phyloP scores from a whole-genome alignment of 2,329 filamentous ascomycete genomes.

The Colletotrichum navitas region DNA sequence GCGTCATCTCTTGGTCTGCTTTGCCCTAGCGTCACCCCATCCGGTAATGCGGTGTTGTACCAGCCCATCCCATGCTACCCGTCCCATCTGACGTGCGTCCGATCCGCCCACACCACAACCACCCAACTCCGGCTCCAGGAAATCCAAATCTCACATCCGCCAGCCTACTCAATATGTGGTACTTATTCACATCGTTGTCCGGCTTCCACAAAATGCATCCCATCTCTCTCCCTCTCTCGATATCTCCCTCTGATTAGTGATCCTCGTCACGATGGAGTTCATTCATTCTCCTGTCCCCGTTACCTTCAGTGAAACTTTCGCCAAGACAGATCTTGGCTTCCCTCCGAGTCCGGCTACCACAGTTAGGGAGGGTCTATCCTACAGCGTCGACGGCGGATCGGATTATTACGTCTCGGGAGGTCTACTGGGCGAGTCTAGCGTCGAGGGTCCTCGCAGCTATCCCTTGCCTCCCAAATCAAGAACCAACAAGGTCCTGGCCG shows the following conservation, averaged over 20 bases:
- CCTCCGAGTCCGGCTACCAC: slow-evolving; percentile 58
- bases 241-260: neutral
- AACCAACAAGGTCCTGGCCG: slow-evolving; percentile 73
- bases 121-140: slow-evolving; percentile 34
- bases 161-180: slow-evolving; percentile 15
- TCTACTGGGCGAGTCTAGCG: slow-evolving; percentile 42
- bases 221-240: neutral
- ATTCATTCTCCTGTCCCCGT: slow-evolving; percentile 1
- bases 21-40: slow-evolving; percentile 14
- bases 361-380: slow-evolving; percentile 53
- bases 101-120: slow-evolving; percentile 38
- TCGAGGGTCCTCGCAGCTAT: slow-evolving; percentile 55
- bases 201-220: neutral
- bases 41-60: slow-evolving; percentile 8
- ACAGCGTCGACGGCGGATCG: slow-evolving; percentile 49
- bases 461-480: slow-evolving; percentile 77
- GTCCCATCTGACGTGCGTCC: slow-evolving; percentile 14
- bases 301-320: slow-evolving; percentile 26
- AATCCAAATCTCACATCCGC: slow-evolving; percentile 32
- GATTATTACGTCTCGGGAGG: slow-evolving; percentile 17
- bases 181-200: slow-evolving; percentile 30
- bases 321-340: slow-evolving; percentile 43
- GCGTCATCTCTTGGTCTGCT: neutral
- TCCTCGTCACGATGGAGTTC: slow-evolving; percentile 22
- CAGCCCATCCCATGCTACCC: slow-evolving; percentile 2